phyloP scores from a whole-genome alignment of 2,329 filamentous ascomycete species.

The Teratosphaeria gauchensis region DNA sequence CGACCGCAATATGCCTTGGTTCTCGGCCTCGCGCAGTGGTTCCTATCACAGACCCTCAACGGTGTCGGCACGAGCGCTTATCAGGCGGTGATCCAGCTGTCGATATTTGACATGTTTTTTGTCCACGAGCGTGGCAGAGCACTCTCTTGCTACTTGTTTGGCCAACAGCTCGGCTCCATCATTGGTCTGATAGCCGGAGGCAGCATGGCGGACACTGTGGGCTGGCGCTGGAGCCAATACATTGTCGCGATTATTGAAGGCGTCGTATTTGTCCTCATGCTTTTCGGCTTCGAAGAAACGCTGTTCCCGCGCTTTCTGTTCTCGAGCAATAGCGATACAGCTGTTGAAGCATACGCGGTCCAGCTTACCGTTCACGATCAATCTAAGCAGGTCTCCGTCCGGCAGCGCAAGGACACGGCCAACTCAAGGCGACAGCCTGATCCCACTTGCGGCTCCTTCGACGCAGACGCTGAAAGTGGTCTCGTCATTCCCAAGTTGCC shows the following conservation, averaged over 20 bases:
- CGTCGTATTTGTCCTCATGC: not conserved
- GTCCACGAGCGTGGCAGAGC: not conserved
- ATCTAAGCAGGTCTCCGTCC: not conserved
- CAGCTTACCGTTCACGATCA: not conserved
- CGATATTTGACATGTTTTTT: not conserved
- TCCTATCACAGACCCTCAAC: not conserved
- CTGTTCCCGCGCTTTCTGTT: not conserved
- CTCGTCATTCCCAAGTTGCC: not conserved
- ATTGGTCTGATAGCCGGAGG: not conserved
- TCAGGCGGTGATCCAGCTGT: not conserved
- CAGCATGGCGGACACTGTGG: not conserved
- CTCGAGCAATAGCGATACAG: not conserved
- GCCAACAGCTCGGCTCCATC: not conserved
- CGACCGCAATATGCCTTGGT: slow-evolving; percentile 23
- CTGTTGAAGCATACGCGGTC: not conserved
- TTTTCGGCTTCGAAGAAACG: not conserved
- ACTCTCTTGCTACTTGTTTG: not conserved
- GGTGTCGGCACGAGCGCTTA: not conserved
- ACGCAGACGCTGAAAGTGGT: not conserved
- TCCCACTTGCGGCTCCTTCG: not conserved
- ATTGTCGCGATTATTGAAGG: not conserved
- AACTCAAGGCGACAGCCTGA: not conserved
- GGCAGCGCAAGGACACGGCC: not conserved
- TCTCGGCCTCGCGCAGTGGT: slow-evolving; percentile 22
- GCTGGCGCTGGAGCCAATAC: not conserved